Percentiles rank a stretch among this genome's conserved stretches.
Conservation (phyloP, 23 red algal genomes). For the Gracilaria caudata region DNA sequence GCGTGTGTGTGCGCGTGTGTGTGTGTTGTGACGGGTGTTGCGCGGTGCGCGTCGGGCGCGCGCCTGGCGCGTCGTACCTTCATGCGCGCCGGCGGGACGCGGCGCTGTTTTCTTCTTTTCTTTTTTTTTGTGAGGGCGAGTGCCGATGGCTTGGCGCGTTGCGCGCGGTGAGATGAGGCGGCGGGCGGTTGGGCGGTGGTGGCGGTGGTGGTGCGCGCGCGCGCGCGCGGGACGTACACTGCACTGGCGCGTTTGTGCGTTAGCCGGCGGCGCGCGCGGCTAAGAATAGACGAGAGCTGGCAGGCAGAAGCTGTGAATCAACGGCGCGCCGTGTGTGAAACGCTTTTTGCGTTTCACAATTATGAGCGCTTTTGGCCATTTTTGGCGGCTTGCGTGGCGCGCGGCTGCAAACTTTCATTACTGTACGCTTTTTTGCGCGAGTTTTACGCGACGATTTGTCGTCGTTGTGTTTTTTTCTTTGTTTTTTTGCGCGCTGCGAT, state of each 20-base stretch:
- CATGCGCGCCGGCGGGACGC: not conserved
- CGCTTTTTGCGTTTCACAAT: not conserved
- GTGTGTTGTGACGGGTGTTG: not conserved
- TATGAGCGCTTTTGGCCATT: not conserved
- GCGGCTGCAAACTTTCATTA: slow-evolving; percentile 18
- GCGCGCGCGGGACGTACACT: not conserved
- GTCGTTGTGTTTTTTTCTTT: no score
- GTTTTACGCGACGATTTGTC: no score
- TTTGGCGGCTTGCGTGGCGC: no score
- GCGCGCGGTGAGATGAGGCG: not conserved
- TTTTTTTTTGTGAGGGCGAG: no score
- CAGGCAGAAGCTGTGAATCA: no score
- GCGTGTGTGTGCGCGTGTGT: not conserved
- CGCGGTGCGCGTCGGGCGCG: not conserved
- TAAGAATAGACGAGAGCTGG: not conserved
- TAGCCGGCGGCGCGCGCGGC: not conserved
- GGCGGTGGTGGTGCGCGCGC: not conserved
- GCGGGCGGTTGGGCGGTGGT: not conserved
- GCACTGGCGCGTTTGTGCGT: not conserved
- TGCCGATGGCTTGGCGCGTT: not conserved
- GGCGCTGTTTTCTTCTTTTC: not conserved
- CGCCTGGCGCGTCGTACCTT: not conserved
- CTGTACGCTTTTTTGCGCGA: not conserved
- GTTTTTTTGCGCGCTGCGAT: not conserved
- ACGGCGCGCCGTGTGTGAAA: not conserved